Conservation (phyloP, 208 protist genomes). For the Wallacemonas sp. region DNA sequence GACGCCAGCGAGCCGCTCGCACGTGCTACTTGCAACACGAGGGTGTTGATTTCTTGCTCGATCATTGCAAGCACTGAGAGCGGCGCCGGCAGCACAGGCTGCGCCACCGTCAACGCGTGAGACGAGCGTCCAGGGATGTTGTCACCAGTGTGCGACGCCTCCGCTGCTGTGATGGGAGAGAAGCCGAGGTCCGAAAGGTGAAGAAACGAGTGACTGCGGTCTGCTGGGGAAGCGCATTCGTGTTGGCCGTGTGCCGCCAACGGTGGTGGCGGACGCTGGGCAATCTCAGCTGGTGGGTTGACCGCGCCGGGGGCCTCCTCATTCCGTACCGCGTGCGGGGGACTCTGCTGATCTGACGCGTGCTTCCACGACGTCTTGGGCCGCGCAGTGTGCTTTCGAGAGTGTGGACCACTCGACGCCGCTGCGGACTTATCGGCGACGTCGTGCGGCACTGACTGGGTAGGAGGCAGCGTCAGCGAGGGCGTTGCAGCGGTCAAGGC, state of each 20-base stretch:
- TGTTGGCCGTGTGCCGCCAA: too few species aligned
- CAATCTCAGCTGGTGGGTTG: too few species aligned
- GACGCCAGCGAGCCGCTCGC: constrained; percentile 2
- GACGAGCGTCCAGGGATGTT: background rate
- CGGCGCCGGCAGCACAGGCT: background rate
- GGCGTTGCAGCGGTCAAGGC: too few species aligned
- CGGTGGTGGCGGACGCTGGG: too few species aligned
- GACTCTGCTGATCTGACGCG: background rate
- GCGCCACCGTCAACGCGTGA: background rate
- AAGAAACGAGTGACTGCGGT: background rate
- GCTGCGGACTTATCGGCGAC: background rate
- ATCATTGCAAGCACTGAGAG: background rate
- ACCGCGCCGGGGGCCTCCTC: too few species aligned
- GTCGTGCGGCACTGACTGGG: background rate
- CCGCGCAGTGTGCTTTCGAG: background rate
- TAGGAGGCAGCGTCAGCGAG: too few species aligned
- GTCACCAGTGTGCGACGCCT: background rate
- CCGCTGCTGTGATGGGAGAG: background rate
- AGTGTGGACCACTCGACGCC: background rate
- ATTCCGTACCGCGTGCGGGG: too few species aligned
- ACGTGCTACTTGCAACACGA: constrained; percentile 14
- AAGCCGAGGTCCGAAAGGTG: constrained; percentile 6
- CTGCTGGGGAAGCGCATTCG: background rate
- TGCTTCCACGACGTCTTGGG: constrained; percentile 7
- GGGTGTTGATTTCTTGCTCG: constrained; percentile 22